Evolutionary conservation across 2,329 filamentous ascomycete species (phyloP).

Genomic region (Aureobasidium subglaciale): DNA sequence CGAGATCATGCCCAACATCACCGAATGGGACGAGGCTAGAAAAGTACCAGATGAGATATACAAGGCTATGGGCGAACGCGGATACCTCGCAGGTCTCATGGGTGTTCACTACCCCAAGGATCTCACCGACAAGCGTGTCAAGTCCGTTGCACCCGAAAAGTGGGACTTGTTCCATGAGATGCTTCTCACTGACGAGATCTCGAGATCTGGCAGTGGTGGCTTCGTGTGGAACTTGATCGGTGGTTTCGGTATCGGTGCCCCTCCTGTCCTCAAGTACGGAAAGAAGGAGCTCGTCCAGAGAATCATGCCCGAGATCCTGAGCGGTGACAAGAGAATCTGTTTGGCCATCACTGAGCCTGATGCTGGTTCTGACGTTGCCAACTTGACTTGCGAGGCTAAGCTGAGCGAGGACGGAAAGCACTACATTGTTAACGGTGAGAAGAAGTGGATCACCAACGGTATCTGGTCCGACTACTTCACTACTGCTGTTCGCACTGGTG

Average conservation of each 20-base stretch:
- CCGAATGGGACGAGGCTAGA: constrained; percentile 95
- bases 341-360: constrained; percentile 94
- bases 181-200: constrained; percentile 89
- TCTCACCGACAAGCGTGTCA: constrained; percentile 62
- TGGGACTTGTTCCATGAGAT: constrained; percentile 99
- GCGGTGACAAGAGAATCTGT: constrained; percentile 94
- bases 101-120: constrained; percentile 66
- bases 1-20: constrained; percentile 83
- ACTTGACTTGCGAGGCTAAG: constrained; percentile 92
- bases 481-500: constrained; percentile 85
- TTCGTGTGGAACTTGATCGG: constrained; percentile 96
- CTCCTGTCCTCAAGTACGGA: constrained; percentile 86
- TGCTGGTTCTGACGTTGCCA: constrained; percentile 90
- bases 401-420: constrained; percentile 92
- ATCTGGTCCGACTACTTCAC: constrained; percentile 93
- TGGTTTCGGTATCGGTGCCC: constrained; percentile 92
- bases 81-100: constrained; percentile 87
- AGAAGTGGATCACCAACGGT: constrained; percentile 99
- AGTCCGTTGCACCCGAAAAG: constrained; percentile 74
- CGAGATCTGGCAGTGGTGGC: constrained; percentile 78
- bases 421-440: constrained; percentile 98
- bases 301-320: constrained; percentile 79
- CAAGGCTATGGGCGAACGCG: constrained; percentile 88
- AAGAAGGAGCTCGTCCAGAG: constrained; percentile 77
- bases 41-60: constrained; percentile 83